These are phyloP conservation scores for Carex parvula DNA, from an alignment of 176 grass and related monocot species.

Conservation along the genomic window DNA sequence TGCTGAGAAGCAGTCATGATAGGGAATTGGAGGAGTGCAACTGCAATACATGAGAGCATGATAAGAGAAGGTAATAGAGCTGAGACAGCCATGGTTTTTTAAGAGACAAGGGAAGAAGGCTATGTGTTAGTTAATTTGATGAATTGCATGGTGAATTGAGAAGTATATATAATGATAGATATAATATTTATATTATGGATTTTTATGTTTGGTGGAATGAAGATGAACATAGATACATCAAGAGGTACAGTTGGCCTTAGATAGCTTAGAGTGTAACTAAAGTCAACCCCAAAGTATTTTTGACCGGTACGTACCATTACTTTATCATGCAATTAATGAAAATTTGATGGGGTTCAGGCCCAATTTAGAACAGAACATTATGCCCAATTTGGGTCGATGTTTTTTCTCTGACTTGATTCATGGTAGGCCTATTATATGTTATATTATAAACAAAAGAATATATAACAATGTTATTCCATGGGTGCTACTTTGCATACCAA, in stretches of 20 bases:
- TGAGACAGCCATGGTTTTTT: conserved; percentile 15
- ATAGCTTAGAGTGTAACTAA: conserved; percentile 28
- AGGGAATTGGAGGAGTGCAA: conserved; percentile 6
- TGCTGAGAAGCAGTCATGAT: not conserved
- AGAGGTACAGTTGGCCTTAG: conserved; percentile 2
- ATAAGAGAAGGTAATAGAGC: not conserved
- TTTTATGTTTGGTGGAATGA: conserved; percentile 21
- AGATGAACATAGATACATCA: conserved; percentile 28
- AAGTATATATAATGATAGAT: conserved; percentile 25
- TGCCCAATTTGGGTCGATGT: not conserved
- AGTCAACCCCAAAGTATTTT: conserved; percentile 18
- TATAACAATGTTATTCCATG: not conserved
- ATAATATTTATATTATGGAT: conserved; percentile 19
- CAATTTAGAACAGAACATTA: not conserved
- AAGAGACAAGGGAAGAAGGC: not conserved
- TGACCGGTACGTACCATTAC: not conserved
- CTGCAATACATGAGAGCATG: conserved; percentile 9
- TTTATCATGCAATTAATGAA: not conserved
- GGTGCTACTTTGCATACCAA: not conserved
- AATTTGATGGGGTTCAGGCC: not conserved
- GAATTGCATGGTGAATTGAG: not conserved
- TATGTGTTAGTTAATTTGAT: not conserved
- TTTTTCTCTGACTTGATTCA: not conserved
- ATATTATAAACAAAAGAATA: not conserved
- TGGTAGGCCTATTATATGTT: not conserved